Evolutionary conservation across 2,329 filamentous ascomycete species (phyloP).

Genomic region (Davidsoniella neocaledoniae): DNA sequence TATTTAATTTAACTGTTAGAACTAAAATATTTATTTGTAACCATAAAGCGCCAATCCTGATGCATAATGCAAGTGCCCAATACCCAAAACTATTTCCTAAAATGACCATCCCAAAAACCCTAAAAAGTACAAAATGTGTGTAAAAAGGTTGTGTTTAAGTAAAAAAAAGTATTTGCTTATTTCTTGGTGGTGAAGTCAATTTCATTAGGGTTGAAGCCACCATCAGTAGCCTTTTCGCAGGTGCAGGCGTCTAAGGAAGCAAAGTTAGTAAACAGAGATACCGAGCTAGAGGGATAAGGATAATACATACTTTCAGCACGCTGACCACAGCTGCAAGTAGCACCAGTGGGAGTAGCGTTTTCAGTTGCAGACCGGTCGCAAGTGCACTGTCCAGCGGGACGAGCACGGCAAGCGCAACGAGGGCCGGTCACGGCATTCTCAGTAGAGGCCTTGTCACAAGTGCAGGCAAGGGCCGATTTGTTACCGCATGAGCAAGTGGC

Average conservation of each 20-base stretch:
- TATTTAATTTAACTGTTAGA: too few relatives aligned
- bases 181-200: constrained; percentile 70
- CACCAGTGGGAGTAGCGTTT: constrained; percentile 44
- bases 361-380: constrained; percentile 57
- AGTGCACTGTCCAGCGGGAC: constrained; percentile 65
- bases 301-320: constrained; percentile 46
- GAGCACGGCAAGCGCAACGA: constrained; percentile 69
- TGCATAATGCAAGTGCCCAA: not conserved
- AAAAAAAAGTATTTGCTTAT: constrained; percentile 17
- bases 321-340: constrained; percentile 61
- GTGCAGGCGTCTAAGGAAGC: constrained; percentile 46
- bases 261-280: constrained; percentile 11
- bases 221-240: constrained; percentile 57
- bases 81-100: not conserved
- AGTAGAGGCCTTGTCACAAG: constrained; percentile 54
- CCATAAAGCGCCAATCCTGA: not conserved
- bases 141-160: not conserved
- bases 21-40: too few relatives aligned
- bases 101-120: not conserved
- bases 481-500: constrained; percentile 80
- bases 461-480: constrained; percentile 72
- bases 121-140: not conserved
- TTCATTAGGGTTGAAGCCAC: constrained; percentile 52
- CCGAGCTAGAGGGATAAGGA: not conserved
- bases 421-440: constrained; percentile 63